Evolutionary conservation across 78 protist species (phyloP).

Genomic region (Dictyostelium purpureum): DNA sequence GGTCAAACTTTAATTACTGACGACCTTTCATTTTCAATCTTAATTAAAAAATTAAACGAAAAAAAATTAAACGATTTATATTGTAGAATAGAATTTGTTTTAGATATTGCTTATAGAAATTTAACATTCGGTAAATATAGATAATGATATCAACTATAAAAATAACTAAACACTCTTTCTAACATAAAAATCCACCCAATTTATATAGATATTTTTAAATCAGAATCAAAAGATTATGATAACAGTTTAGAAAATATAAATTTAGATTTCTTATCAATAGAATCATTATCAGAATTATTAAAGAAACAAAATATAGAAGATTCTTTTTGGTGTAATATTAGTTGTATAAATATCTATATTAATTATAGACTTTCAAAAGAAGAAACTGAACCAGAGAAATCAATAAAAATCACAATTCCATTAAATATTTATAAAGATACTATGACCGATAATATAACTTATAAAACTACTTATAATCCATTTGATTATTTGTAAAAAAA

Average conservation of each 20-base stretch:
- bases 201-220: neutral
- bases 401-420: neutral
- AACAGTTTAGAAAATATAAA: neutral
- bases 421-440: neutral
- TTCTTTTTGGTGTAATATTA: neutral
- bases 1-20: neutral
- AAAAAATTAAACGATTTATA: neutral
- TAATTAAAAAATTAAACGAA: neutral
- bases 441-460: neutral
- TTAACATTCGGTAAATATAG: neutral
- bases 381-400: neutral
- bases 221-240: neutral
- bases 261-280: neutral
- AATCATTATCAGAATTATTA: neutral
- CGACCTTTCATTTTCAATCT: neutral
- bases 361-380: neutral
- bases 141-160: neutral
- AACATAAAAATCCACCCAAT: neutral
- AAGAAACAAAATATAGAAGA: neutral
- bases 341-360: neutral
- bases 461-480: constrained; percentile 20
- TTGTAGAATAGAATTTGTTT: neutral
- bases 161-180: neutral
- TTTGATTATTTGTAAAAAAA: constrained; percentile 3
- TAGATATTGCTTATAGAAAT: neutral